These are phyloP conservation scores for Talaromyces sp. DNA, from an alignment of 2,329 filamentous ascomycete species.

Conservation along the genomic window DNA sequence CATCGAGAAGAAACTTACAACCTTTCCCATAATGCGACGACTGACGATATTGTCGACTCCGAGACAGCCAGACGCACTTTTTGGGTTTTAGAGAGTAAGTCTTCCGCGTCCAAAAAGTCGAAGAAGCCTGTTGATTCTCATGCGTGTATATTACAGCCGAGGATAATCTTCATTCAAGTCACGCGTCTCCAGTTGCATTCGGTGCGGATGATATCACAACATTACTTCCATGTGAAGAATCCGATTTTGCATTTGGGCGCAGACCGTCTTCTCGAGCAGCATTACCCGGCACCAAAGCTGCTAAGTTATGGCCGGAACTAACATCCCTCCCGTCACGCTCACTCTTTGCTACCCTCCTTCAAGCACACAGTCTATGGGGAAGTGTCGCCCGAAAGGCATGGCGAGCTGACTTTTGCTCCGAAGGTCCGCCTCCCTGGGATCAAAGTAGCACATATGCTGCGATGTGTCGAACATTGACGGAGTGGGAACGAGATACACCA, in stretches of 20 bases:
- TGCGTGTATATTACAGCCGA: not conserved
- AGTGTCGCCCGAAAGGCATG: not conserved
- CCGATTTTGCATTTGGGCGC: not conserved
- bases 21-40: not conserved
- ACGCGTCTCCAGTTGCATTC: not conserved
- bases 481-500: constrained; percentile 1
- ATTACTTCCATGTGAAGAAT: not conserved
- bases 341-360: not conserved
- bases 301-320: not conserved
- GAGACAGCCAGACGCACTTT: not conserved
- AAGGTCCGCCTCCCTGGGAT: not conserved
- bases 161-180: constrained; percentile 1
- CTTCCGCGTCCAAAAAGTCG: not conserved
- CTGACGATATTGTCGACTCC: not conserved
- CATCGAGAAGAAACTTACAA: constrained; percentile 1
- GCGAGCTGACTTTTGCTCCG: not conserved
- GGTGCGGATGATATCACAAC: not conserved
- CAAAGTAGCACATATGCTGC: not conserved
- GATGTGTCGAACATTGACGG: not conserved
- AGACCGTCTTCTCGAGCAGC: not conserved
- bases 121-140: not conserved
- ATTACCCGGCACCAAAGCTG: not conserved
- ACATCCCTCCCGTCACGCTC: not conserved
- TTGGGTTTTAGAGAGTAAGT: not conserved
- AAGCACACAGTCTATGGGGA: not conserved